Conservation (phyloP, 768 basidiomycete species). For the Ephemerocybe angulata region DNA sequence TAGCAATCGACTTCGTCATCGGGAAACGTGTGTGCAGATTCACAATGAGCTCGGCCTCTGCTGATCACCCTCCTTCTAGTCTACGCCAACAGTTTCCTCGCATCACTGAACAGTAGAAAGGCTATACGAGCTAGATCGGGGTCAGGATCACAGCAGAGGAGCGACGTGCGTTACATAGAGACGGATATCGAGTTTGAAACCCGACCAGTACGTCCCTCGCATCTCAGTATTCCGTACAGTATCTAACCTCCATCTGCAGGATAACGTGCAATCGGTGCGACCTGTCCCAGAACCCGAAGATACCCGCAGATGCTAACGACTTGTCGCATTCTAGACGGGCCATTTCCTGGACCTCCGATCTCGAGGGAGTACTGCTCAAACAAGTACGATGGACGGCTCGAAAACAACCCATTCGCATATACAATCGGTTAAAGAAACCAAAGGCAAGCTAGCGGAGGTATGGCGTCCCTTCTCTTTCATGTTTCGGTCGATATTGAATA, state of each 20-base stretch:
- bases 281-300: background rate
- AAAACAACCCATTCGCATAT: background rate
- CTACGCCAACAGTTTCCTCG: constrained; percentile 46
- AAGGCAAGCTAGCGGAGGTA: background rate
- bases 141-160: background rate
- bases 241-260: background rate
- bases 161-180: constrained; percentile 11
- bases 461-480: background rate
- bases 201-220: background rate
- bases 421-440: background rate
- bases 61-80: constrained; percentile 22
- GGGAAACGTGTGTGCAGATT: constrained; percentile 45
- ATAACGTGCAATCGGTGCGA: background rate
- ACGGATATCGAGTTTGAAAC: constrained; percentile 13
- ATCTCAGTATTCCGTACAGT: too few species aligned
- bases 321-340: background rate
- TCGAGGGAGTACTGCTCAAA: background rate
- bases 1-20: constrained; percentile 42
- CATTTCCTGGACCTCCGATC: constrained; percentile 1
- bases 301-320: background rate
- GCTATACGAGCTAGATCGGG: constrained; percentile 10
- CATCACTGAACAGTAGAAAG: constrained; percentile 34
- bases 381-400: background rate
- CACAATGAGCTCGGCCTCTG: background rate
- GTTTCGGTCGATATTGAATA: background rate